phyloP scores from a whole-genome alignment of 2,329 filamentous ascomycete species.

The Pseudocercospora cruenta region DNA sequence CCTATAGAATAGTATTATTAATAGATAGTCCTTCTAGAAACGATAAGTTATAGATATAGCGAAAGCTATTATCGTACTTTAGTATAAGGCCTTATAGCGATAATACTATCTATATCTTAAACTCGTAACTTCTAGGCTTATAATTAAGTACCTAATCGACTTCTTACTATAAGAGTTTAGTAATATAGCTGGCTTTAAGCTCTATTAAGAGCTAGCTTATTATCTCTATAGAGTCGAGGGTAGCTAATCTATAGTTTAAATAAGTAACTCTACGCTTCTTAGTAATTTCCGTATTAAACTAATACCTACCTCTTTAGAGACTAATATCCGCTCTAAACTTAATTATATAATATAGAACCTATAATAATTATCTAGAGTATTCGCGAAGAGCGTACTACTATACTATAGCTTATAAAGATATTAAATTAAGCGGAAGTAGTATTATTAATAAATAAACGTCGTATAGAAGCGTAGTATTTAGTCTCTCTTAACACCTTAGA shows the following conservation, averaged over 20 bases:
- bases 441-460: too few species aligned
- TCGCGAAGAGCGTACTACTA: too few species aligned
- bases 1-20: neutral
- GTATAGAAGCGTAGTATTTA: too few species aligned
- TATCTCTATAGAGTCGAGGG: neutral
- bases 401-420: too few species aligned
- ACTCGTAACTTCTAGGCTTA: too few species aligned
- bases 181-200: neutral
- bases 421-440: too few species aligned
- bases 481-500: too few species aligned
- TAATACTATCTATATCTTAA: too few species aligned
- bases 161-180: neutral
- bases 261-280: neutral
- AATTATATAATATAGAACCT: neutral
- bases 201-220: neutral
- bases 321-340: neutral
- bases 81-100: neutral
- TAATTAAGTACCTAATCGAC: neutral
- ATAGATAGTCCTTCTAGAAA: neutral
- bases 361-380: too few species aligned
- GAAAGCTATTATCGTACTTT: neutral
- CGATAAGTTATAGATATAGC: neutral
- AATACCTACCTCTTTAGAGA: neutral
- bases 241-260: neutral
- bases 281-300: neutral